A percentile compares a stretch with the other conserved stretches of the same genome.
phyloP scores from a whole-genome alignment of 345 rosid genomes.

The Trapa bicornis region DNA sequence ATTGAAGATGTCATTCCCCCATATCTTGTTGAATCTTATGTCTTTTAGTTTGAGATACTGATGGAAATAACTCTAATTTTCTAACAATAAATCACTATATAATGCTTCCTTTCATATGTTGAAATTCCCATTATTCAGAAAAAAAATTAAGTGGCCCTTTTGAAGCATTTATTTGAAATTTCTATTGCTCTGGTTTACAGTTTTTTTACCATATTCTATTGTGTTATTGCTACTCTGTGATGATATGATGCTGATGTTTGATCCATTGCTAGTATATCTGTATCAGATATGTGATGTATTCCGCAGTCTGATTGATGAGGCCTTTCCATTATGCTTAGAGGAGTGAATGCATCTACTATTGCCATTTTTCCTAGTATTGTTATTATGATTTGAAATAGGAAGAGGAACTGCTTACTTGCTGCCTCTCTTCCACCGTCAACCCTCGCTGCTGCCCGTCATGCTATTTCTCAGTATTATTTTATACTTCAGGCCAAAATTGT shows the following conservation, averaged over 20 bases:
- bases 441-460: too few relatives aligned
- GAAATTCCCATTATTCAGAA: neutral
- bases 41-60: conserved; percentile 1
- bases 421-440: too few relatives aligned
- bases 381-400: neutral
- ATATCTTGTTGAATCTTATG: conserved; percentile 17
- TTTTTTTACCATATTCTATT: too few relatives aligned
- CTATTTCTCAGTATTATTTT: too few relatives aligned
- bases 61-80: neutral
- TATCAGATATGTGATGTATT: neutral
- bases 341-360: neutral
- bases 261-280: neutral
- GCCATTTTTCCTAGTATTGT: neutral
- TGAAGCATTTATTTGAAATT: neutral
- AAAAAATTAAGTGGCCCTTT: neutral
- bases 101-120: neutral
- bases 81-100: neutral
- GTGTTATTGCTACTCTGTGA: too few relatives aligned
- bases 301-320: neutral
- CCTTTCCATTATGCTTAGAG: neutral
- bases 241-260: too few relatives aligned
- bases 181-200: neutral
- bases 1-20: conserved; percentile 13
- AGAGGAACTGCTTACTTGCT: too few relatives aligned
- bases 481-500: too few relatives aligned